phyloP scores from a whole-genome alignment of 768 basidiomycete species.

The Kwoniella shandongensis region DNA sequence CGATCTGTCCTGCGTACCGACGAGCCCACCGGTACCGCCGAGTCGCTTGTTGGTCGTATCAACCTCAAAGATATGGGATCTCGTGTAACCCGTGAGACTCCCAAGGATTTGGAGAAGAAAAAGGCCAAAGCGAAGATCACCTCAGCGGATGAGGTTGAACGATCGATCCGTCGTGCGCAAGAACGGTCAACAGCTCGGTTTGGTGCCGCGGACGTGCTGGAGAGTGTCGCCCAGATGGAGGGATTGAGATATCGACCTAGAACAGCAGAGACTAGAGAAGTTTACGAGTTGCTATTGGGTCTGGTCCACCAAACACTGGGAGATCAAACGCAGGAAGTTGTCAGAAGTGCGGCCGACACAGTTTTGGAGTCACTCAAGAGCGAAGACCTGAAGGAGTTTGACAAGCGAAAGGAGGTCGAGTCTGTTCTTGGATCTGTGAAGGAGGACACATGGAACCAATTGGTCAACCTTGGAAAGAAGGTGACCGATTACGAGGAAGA shows the following conservation, averaged over 20 bases:
- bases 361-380: conserved; percentile 85
- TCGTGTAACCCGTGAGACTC: conserved; percentile 73
- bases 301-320: conserved; percentile 79
- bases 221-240: conserved; percentile 89
- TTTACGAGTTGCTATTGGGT: conserved; percentile 86
- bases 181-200: conserved; percentile 63
- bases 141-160: conserved; percentile 50
- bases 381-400: conserved; percentile 88
- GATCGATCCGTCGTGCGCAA: conserved; percentile 56
- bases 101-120: conserved; percentile 89
- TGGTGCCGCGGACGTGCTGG: conserved; percentile 79
- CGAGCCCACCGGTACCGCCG: conserved; percentile 95
- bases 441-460: conserved; percentile 75
- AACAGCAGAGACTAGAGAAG: conserved; percentile 89
- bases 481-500: conserved; percentile 92
- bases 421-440: conserved; percentile 66
- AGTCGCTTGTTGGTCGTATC: conserved; percentile 86
- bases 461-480: conserved; percentile 84
- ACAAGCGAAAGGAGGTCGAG: conserved; percentile 93
- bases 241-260: conserved; percentile 89
- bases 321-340: conserved; percentile 93
- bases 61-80: conserved; percentile 91
- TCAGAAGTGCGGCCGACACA: conserved; percentile 91
- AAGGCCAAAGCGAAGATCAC: conserved; percentile 69
- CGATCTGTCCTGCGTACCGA: conserved; percentile 69